Conservation (phyloP, 169 alveolate species). For the Cryptosporidium viatorum region DNA sequence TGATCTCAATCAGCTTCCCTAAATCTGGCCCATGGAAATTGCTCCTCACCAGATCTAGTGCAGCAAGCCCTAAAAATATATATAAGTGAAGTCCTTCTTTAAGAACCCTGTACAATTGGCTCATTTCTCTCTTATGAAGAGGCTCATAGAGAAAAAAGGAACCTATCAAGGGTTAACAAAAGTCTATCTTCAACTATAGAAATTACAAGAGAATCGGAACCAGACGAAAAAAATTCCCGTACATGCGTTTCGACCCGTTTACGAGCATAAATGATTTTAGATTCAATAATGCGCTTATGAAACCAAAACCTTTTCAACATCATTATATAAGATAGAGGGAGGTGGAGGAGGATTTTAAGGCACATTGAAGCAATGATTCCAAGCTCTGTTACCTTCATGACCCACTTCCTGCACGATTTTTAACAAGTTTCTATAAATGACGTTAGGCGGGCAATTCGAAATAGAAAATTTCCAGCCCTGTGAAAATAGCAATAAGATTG, state of each 20-base stretch:
- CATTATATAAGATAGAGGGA: neutral
- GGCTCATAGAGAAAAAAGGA: constrained; percentile 6
- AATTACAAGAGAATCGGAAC: neutral
- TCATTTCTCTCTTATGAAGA: constrained; percentile 32
- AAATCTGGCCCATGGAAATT: constrained; percentile 1
- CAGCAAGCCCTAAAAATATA: constrained; percentile 11
- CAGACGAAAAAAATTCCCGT: constrained; percentile 1
- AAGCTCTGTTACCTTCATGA: neutral
- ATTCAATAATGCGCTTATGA: constrained; percentile 1
- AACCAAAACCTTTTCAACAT: neutral
- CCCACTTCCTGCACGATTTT: too few relatives aligned
- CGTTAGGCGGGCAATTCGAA: constrained; percentile 2
- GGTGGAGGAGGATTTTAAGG: neutral
- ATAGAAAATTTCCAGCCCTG: neutral
- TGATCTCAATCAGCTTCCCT: constrained; percentile 25
- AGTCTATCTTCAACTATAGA: neutral
- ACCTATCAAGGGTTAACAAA: neutral
- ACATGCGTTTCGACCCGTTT: constrained; percentile 17
- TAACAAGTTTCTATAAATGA: neutral
- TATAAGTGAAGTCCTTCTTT: constrained; percentile 8
- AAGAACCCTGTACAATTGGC: constrained; percentile 8
- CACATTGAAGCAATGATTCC: neutral
- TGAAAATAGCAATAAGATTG: neutral
- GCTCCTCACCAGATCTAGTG: constrained; percentile 12
- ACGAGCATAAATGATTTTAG: constrained; percentile 20